Conservation (phyloP, 306 rosid genomes). For the Cercis canadensis region DNA sequence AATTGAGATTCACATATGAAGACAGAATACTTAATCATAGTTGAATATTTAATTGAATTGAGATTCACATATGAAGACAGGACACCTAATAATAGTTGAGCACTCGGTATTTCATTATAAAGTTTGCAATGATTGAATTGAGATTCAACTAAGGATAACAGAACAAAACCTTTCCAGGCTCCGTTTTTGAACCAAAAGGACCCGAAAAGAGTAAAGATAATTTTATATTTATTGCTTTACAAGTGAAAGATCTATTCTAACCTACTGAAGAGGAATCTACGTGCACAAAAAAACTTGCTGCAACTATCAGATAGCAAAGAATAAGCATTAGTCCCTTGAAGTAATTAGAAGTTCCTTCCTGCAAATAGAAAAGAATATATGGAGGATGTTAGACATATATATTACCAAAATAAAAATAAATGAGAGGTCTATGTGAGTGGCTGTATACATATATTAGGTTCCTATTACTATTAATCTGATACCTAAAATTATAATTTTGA, state of each 20-base stretch:
- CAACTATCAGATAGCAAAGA: slow-evolving; percentile 81
- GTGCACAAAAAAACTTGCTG: slow-evolving; percentile 85
- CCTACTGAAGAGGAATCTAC: slow-evolving; percentile 54
- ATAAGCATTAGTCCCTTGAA: slow-evolving; percentile 84
- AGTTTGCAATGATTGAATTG: not conserved
- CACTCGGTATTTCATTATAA: not conserved
- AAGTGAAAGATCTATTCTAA: not conserved
- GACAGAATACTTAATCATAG: no score
- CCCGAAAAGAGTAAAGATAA: slow-evolving; percentile 5
- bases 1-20: no score
- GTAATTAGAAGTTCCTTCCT: slow-evolving; percentile 88
- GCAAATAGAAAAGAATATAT: slow-evolving; percentile 45
- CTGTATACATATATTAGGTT: no score
- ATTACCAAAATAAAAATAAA: no score
- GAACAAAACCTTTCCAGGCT: slow-evolving; percentile 17
- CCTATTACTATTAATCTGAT: no score
- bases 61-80: no score
- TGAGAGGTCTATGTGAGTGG: no score
- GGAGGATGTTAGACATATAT: not conserved
- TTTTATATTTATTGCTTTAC: no score
- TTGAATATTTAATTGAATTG: no score
- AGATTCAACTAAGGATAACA: not conserved
- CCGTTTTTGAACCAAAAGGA: slow-evolving; percentile 5
- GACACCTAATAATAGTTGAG: no score
- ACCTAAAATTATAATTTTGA: no score